Evolutionary conservation across 306 rosid species (phyloP), one percentile per base, ranked within the genome.

Genomic region (Dryas alaskensis): DNA sequence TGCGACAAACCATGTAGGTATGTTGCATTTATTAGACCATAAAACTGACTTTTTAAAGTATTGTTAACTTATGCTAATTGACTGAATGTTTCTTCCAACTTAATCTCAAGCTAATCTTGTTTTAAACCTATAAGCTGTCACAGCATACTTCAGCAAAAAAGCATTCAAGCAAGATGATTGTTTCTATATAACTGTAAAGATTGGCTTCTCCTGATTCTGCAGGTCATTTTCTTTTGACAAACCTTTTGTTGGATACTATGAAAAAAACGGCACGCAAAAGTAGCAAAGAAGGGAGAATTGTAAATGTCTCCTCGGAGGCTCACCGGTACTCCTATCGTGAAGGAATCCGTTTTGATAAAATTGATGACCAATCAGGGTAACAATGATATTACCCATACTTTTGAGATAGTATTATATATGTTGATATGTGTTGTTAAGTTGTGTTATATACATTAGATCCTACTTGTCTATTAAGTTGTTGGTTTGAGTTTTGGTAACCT

Each of bases 151-250:
- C 37, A 31, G 2, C 2, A 31, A 31, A 31, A 1, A 31, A 31
- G 3, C 37, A 31, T 31, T 31, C 37, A 31, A 31, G 37, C 37
- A 31, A 31, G 37, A 31, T 31, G 37, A 31, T 31, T 31, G 37
- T 1, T 31, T 31, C 37, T 31, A 31, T 31, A 31, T 31, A 31
- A 31, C 37, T 31, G 37, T 31, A 31, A 31, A 31, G 37, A 31
- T 31, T 31, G 37, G 37, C 9, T 22, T 84, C 67, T 47, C 45
- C 58, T 62, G 52, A 62, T 70, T 70, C 6, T 77, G 57, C 92
- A 94, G 98, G 97, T 58, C 96, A 88, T 83, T 92, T 94, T 92
- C 95, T 91, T 49, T 72, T 94, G 81, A 88, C 97, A 70, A 74
- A 88, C 76, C 95, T 94, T 76, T 79, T 94, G 73, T 64, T 92